phyloP scores from a whole-genome alignment of 257 asterid genomes.

The Echium plantagineum region DNA sequence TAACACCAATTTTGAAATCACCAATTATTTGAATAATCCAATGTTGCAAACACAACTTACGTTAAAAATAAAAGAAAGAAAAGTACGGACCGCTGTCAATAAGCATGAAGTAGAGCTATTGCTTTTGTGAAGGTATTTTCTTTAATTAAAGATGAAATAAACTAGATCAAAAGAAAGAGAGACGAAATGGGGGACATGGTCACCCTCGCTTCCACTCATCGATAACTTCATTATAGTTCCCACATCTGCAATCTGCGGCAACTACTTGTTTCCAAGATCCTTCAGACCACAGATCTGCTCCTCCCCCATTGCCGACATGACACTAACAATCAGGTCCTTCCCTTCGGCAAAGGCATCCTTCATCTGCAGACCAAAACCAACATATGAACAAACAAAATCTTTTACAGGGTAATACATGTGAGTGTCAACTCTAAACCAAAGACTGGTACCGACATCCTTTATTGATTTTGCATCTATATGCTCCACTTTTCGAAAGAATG shows the following conservation, averaged over 20 bases:
- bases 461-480: too few species aligned
- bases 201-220: neutral
- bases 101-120: neutral
- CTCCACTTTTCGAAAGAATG: too few species aligned
- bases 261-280: neutral
- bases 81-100: neutral
- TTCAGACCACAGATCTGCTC: neutral
- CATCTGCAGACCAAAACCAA: neutral
- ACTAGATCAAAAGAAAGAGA: neutral
- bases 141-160: neutral
- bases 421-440: neutral
- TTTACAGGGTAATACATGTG: neutral
- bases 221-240: too few species aligned
- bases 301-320: neutral
- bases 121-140: neutral
- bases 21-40: neutral
- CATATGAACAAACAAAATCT: neutral
- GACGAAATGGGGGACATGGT: neutral
- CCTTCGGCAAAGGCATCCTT: neutral
- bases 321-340: constrained; percentile 4
- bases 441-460: too few species aligned
- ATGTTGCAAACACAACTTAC: neutral
- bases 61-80: neutral
- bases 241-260: neutral
- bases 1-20: too few species aligned